Conservation (phyloP, 2,329 filamentous ascomycete genomes). For the Fusarium continuum region DNA sequence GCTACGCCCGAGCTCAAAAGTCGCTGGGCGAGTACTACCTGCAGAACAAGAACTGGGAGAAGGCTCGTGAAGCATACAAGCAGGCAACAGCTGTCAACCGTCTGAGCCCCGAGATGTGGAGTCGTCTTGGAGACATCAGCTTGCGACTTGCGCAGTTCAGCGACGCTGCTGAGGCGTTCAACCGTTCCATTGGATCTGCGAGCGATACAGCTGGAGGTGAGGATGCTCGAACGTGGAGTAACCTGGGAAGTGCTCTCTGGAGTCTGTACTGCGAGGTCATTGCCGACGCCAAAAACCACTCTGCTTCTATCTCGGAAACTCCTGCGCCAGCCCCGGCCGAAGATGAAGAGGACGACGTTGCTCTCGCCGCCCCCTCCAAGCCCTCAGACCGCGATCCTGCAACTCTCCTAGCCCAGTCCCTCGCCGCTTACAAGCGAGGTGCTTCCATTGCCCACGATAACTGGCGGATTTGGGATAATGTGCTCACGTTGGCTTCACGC, state of each 20-base stretch:
- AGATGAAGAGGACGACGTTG: constrained; percentile 46
- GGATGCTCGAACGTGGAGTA: constrained; percentile 94
- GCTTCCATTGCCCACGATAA: constrained; percentile 85
- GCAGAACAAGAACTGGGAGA: constrained; percentile 68
- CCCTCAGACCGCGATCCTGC: constrained; percentile 58
- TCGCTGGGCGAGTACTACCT: constrained; percentile 85
- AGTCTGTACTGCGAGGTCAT: constrained; percentile 69
- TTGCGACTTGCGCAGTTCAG: constrained; percentile 80
- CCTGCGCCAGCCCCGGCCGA: constrained; percentile 29
- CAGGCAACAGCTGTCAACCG: constrained; percentile 82
- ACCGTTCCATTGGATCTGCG: constrained; percentile 75
- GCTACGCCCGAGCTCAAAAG: constrained; percentile 87
- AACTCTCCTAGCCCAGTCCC: constrained; percentile 74
- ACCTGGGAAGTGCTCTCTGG: constrained; percentile 85
- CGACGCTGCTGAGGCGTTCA: constrained; percentile 84
- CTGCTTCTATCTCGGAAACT: constrained; percentile 36
- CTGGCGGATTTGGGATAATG: constrained; percentile 96
- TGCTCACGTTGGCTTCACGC: constrained; percentile 85
- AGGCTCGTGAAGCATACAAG: constrained; percentile 80
- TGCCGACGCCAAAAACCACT: constrained; percentile 49
- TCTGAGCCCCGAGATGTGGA: constrained; percentile 86
- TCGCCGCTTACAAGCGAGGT: constrained; percentile 87
- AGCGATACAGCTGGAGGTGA: constrained; percentile 75
- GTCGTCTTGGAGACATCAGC: constrained; percentile 86
- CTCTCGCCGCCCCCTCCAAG: constrained; percentile 29